These are phyloP conservation scores for Polytrichum formosum DNA, from an alignment of 225 moss, liverwort and hornwort species.

Conservation along the genomic window DNA sequence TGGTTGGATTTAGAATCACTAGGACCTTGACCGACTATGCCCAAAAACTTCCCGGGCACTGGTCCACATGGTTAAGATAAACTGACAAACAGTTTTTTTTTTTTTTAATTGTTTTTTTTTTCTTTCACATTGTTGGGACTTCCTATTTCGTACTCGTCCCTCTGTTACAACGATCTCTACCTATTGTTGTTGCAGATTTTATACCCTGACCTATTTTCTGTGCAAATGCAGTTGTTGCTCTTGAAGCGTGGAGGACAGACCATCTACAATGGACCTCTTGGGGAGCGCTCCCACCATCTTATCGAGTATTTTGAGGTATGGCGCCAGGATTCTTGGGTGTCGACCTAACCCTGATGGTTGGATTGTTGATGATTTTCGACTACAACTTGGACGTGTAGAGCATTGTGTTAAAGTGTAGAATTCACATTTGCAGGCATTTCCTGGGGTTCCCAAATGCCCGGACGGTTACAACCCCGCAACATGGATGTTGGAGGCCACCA, in stretches of 20 bases:
- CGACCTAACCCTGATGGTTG: too few species aligned
- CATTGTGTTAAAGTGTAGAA: not conserved
- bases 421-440: constrained; percentile 16
- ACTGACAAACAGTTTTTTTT: too few species aligned
- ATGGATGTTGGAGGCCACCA: constrained; percentile 59
- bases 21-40: too few species aligned
- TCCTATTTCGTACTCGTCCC: too few species aligned
- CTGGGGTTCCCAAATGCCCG: constrained; percentile 32
- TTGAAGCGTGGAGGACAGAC: constrained; percentile 16
- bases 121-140: too few species aligned
- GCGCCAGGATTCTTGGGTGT: not conserved
- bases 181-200: too few species aligned
- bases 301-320: constrained; percentile 13
- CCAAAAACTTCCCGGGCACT: too few species aligned
- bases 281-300: constrained; percentile 4
- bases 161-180: too few species aligned
- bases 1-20: too few species aligned
- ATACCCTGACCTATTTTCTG: too few species aligned
- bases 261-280: constrained; percentile 13
- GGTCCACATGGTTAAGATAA: too few species aligned
- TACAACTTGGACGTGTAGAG: not conserved
- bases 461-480: constrained; percentile 53
- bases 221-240: constrained; percentile 13
- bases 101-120: too few species aligned
- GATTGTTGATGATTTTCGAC: not conserved